A percentile compares a stretch with the other conserved stretches of the same genome.
Evolutionary conservation across 2,329 filamentous ascomycete genomes (phyloP).

Genomic region (Raffaelea ambrosiae): DNA sequence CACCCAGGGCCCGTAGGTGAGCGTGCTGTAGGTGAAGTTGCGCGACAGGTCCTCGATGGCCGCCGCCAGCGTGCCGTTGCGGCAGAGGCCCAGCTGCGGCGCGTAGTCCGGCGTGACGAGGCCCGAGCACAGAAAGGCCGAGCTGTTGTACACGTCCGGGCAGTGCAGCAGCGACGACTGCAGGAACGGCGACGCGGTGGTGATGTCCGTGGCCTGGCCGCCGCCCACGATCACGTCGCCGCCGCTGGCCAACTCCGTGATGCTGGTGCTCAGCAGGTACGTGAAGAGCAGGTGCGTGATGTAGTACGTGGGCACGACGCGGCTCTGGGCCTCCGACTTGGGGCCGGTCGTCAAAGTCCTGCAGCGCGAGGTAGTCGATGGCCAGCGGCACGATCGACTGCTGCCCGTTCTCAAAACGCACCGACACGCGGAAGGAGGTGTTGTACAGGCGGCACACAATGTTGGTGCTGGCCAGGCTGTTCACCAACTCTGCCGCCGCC

Average conservation of each 20-base stretch:
- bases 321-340: neutral
- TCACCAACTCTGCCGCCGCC: neutral
- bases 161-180: slow-evolving; percentile 7
- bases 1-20: slow-evolving; percentile 5
- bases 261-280: slow-evolving; percentile 1
- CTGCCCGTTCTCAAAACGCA: slow-evolving; percentile 3
- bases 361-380: neutral
- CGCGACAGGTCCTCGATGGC: slow-evolving; percentile 11
- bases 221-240: neutral
- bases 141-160: slow-evolving; percentile 6
- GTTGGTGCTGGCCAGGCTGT: slow-evolving; percentile 3
- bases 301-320: neutral
- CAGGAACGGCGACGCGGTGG: slow-evolving; percentile 2
- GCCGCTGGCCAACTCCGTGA: neutral
- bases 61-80: slow-evolving; percentile 7
- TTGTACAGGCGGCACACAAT: slow-evolving; percentile 12
- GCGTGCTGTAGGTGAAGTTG: slow-evolving; percentile 8
- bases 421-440: slow-evolving; percentile 6
- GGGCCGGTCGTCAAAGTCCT: too few species aligned
- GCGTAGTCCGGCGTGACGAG: neutral
- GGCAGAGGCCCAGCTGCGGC: neutral
- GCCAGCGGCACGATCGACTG: slow-evolving; percentile 3
- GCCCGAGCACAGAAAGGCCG: neutral
- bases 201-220: too few species aligned
- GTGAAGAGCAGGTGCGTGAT: slow-evolving; percentile 5